Conservation (phyloP, 1,284 basidiomycete genomes). For the Mycosarcoma mackinlayi region DNA sequence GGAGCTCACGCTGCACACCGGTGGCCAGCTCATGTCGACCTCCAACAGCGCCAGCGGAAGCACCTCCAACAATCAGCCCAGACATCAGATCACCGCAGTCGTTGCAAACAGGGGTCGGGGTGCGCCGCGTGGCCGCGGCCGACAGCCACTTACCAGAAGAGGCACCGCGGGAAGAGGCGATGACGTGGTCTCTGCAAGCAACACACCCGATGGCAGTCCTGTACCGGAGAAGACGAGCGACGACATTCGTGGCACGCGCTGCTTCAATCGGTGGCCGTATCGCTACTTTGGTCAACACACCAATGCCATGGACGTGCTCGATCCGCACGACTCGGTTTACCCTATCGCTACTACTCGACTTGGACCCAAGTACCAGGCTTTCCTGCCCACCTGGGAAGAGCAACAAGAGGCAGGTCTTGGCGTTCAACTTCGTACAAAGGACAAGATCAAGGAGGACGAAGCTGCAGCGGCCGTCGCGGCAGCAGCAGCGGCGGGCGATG, state of each 20-base stretch:
- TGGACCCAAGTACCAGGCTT: slow-evolving; percentile 86
- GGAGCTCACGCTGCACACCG: slow-evolving; percentile 70
- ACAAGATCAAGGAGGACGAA: slow-evolving; percentile 42
- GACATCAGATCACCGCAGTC: slow-evolving; percentile 29
- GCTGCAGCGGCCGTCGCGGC: slow-evolving; percentile 11
- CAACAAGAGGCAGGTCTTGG: slow-evolving; percentile 51
- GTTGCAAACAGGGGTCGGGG: slow-evolving; percentile 29
- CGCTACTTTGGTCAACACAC: slow-evolving; percentile 95
- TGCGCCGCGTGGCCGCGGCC: slow-evolving; percentile 24
- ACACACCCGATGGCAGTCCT: slow-evolving; percentile 43
- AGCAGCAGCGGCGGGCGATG: slow-evolving; percentile 14
- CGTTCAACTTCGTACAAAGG: slow-evolving; percentile 26
- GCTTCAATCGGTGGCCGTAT: slow-evolving; percentile 92
- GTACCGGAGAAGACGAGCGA: slow-evolving; percentile 50
- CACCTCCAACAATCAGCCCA: slow-evolving; percentile 10
- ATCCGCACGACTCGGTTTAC: slow-evolving; percentile 93
- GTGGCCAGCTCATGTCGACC: slow-evolving; percentile 30
- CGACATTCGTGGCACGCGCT: slow-evolving; percentile 73
- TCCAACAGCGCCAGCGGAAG: slow-evolving; percentile 17
- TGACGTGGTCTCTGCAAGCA: slow-evolving; percentile 31
- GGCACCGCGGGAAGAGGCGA: slow-evolving; percentile 27
- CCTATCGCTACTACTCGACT: slow-evolving; percentile 87
- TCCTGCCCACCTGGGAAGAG: slow-evolving; percentile 60
- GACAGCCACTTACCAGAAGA: slow-evolving; percentile 18
- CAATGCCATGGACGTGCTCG: slow-evolving; percentile 74